Evolutionary conservation across 805 yeast genomes (phyloP).

Genomic region (Pichia paraexigua): DNA sequence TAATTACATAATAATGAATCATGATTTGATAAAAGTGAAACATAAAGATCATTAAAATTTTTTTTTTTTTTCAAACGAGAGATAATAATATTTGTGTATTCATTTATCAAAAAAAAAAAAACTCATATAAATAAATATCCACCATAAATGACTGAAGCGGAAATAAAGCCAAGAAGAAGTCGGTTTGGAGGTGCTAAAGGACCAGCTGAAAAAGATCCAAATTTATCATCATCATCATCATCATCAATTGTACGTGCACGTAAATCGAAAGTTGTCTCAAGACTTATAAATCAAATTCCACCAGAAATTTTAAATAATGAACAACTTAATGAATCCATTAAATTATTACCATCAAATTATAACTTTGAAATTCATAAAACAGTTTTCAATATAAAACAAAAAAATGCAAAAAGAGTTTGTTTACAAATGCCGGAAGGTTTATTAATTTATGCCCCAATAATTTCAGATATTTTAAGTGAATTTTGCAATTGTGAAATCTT

Average conservation of each 20-base stretch:
- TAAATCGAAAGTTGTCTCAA: constrained; percentile 35
- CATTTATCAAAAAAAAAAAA: too few species aligned
- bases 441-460: constrained; percentile 75
- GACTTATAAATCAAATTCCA: constrained; percentile 82
- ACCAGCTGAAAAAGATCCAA: neutral
- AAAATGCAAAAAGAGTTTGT: constrained; percentile 75
- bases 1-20: neutral
- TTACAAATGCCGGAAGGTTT: constrained; percentile 97
- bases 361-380: constrained; percentile 96
- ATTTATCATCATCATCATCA: neutral
- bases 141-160: constrained; percentile 5
- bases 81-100: too few species aligned
- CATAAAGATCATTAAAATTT: neutral
- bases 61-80: neutral
- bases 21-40: neutral
- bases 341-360: constrained; percentile 79
- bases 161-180: constrained; percentile 14
- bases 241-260: constrained; percentile 12
- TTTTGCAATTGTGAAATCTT: constrained; percentile 81
- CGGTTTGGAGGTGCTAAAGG: constrained; percentile 25
- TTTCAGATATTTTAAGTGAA: constrained; percentile 89
- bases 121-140: neutral
- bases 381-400: constrained; percentile 80
- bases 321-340: constrained; percentile 78
- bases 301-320: constrained; percentile 70